Evolutionary conservation across 192 early-diverging fungal species (phyloP).

Genomic region (Entomortierella parvispora): DNA sequence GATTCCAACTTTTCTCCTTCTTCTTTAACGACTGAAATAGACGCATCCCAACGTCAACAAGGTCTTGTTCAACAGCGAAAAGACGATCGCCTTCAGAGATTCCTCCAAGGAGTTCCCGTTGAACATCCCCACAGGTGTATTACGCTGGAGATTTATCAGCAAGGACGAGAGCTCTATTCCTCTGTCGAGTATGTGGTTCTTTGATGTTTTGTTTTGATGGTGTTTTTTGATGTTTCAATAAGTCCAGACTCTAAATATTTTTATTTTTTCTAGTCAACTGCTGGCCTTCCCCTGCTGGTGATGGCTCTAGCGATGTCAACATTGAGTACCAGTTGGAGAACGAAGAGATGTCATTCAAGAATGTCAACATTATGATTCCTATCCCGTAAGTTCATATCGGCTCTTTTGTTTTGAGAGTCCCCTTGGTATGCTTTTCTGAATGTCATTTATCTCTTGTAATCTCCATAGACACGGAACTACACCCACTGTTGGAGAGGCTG

Average conservation of each 20-base stretch:
- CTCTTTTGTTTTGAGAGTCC: not conserved
- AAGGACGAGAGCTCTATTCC: slow-evolving; percentile 85
- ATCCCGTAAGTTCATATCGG: slow-evolving; percentile 67
- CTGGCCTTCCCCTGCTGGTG: slow-evolving; percentile 92
- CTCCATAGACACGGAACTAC: slow-evolving; percentile 61
- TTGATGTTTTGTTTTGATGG: not conserved
- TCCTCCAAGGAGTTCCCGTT: slow-evolving; percentile 83
- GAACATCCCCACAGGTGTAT: slow-evolving; percentile 80
- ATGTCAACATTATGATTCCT: slow-evolving; percentile 89
- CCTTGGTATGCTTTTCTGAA: not conserved
- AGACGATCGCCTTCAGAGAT: slow-evolving; percentile 82
- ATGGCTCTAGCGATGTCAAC: slow-evolving; percentile 91
- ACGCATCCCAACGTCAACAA: slow-evolving; percentile 99
- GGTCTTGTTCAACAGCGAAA: slow-evolving; percentile 72
- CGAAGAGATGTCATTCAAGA: slow-evolving; percentile 76
- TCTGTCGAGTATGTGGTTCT: slow-evolving; percentile 72
- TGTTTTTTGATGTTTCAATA: not conserved
- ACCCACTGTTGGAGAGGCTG: slow-evolving; percentile 79
- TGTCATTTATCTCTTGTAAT: not conserved
- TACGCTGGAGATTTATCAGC: slow-evolving; percentile 88
- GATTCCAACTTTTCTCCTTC: too few relatives aligned
- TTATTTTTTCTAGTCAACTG: slow-evolving; percentile 80
- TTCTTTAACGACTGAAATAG: too few relatives aligned
- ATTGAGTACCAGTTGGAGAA: slow-evolving; percentile 93
- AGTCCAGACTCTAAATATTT: not conserved